Percentiles rank a stretch among this genome's conserved stretches.
Conservation (phyloP, 768 basidiomycete species). For the Boletus fagicola region DNA sequence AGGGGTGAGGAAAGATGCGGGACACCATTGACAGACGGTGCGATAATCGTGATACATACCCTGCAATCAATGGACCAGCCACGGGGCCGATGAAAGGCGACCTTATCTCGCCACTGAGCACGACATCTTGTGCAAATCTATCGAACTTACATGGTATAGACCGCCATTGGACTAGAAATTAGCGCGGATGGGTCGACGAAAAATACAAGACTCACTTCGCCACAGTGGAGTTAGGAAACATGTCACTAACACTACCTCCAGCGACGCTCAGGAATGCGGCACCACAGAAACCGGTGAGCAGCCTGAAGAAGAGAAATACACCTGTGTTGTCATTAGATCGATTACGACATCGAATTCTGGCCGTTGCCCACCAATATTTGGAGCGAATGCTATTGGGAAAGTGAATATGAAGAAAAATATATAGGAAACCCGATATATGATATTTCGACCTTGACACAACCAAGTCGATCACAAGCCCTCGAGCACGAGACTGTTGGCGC, state of each 20-base stretch:
- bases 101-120: slow-evolving; percentile 12
- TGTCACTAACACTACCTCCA: slow-evolving; percentile 58
- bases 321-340: slow-evolving; percentile 31
- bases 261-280: slow-evolving; percentile 61
- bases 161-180: slow-evolving; percentile 49
- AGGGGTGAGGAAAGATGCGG: background rate
- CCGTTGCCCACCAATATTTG: slow-evolving; percentile 47
- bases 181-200: slow-evolving; percentile 1
- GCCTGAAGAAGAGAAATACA: slow-evolving; percentile 61
- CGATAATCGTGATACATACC: slow-evolving; percentile 39
- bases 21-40: background rate
- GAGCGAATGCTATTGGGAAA: slow-evolving; percentile 73
- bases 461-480: background rate
- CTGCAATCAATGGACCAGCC: slow-evolving; percentile 54
- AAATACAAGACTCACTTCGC: slow-evolving; percentile 46
- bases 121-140: background rate
- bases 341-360: background rate
- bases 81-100: slow-evolving; percentile 59
- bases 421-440: slow-evolving; percentile 64
- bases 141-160: slow-evolving; percentile 43
- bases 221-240: slow-evolving; percentile 55
- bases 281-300: slow-evolving; percentile 54
- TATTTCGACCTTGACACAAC: slow-evolving; percentile 50
- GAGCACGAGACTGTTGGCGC: background rate
- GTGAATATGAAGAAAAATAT: slow-evolving; percentile 58